Conservation (phyloP, 2,329 filamentous ascomycete genomes). For the Cryphonectria carpinicola region DNA sequence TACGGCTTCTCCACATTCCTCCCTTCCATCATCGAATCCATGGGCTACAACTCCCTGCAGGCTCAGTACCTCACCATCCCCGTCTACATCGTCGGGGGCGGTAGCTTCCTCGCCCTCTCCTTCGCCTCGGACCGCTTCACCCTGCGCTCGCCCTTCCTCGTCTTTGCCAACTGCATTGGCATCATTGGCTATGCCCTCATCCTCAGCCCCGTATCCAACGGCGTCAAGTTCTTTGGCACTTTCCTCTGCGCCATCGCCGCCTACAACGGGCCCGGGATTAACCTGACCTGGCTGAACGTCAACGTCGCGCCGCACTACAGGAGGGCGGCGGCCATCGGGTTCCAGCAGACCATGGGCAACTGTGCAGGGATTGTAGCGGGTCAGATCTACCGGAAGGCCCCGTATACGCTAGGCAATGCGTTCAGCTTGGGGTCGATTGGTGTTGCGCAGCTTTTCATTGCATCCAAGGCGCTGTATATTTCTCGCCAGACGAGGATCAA, state of each 20-base stretch:
- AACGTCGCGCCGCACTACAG: constrained; percentile 51
- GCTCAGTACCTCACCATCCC: constrained; percentile 60
- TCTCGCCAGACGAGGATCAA: constrained; percentile 45
- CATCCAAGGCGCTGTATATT: constrained; percentile 47
- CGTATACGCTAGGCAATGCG: constrained; percentile 39
- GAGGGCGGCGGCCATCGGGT: constrained; percentile 50
- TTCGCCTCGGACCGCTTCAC: constrained; percentile 50
- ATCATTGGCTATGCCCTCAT: constrained; percentile 55
- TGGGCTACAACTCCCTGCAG: constrained; percentile 55
- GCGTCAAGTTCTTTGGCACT: constrained; percentile 53
- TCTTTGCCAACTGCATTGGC: constrained; percentile 55
- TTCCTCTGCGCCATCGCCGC: constrained; percentile 52
- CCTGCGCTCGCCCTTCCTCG: constrained; percentile 52
- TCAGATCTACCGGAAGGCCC: constrained; percentile 41
- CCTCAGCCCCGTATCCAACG: constrained; percentile 50
- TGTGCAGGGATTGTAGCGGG: constrained; percentile 49
- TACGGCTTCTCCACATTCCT: constrained; percentile 64
- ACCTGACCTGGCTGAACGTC: constrained; percentile 51
- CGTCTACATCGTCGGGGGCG: constrained; percentile 56
- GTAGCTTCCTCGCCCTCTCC: constrained; percentile 49
- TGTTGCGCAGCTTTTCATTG: constrained; percentile 43
- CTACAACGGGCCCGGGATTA: constrained; percentile 52
- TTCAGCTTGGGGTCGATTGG: constrained; percentile 36
- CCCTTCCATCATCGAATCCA: constrained; percentile 56
- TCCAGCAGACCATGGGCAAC: constrained; percentile 51